Evolutionary conservation across 2,329 filamentous ascomycete species (phyloP), one percentile per base, ranked within the genome.

Genomic region (Fusarium sp.): DNA sequence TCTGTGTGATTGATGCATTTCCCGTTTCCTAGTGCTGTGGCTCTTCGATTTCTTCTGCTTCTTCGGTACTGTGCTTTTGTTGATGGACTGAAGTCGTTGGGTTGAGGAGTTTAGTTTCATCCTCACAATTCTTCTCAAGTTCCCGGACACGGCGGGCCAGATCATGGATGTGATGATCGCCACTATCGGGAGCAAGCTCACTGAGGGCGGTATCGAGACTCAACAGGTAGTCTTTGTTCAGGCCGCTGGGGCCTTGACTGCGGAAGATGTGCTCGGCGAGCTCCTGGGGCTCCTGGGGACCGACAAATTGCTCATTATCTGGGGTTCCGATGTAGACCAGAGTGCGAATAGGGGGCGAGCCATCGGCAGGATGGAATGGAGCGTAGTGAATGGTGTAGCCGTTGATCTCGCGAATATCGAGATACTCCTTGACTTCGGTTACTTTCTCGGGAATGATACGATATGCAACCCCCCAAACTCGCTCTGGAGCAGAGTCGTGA

Each of bases 331-430:
- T 98, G 81, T 99, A 99, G 4, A 97, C 94, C 70, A 98, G 88
- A 66, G 88, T 86, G 60, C 79, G 82, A 76, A 90, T 87, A 25
- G 82, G 74, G 8, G 78, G 62, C 19, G 79, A 78, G 31, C 78
- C 78, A 70, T 84, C 81, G 45, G 81, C 79, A n/a, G 82, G 77
- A 76, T 95, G 86, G 81, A 98, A 98, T 1, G 92, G 90, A 33
- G 94, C 94, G 81, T 94, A 94, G 82, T 98, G 95, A 74, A 97
- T 97, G 60, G 91, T 93, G 83, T 99, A 99, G 31, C 96, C 96
- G 83, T 98, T 97, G 79, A 98, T 97, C 83, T 99, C 96, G 49
- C 96, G 92, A 73, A 98, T 95, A 82, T 98, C 95, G 52, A 99
- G 93, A 80, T 98, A 98, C 65, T 91, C 88, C 75, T 93, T 92